A percentile compares a stretch with the other conserved stretches of the same genome.
Conservation (phyloP, 176 grass and related monocot genomes). For the Lolium perenne region DNA sequence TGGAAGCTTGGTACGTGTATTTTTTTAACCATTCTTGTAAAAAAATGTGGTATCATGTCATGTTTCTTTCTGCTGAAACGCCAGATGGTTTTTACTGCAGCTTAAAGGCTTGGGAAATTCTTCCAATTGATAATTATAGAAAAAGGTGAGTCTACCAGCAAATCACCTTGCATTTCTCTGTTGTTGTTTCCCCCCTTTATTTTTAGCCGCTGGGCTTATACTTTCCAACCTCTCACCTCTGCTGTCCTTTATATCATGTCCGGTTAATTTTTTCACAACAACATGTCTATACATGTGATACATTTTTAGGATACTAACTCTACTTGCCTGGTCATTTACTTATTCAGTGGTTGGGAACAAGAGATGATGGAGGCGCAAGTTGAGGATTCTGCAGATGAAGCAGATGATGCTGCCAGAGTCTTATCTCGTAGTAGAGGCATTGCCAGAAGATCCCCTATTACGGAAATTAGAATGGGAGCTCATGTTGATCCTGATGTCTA, state of each 20-base stretch:
- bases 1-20: constrained; percentile 80
- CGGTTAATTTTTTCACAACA: constrained; percentile 3
- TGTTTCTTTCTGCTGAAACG: constrained; percentile 15
- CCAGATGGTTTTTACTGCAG: constrained; percentile 43
- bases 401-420: constrained; percentile 45
- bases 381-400: constrained; percentile 80
- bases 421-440: constrained; percentile 32
- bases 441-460: constrained; percentile 16
- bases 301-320: constrained; percentile 16
- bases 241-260: neutral
- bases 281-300: neutral
- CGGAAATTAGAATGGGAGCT: constrained; percentile 19
- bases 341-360: constrained; percentile 81
- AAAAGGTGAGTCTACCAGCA: constrained; percentile 61
- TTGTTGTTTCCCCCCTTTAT: neutral
- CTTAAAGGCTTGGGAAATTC: constrained; percentile 84
- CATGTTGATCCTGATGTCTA: constrained; percentile 32
- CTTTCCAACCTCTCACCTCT: neutral
- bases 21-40: constrained; percentile 21
- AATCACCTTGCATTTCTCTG: neutral
- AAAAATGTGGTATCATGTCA: neutral
- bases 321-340: constrained; percentile 28
- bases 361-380: constrained; percentile 81
- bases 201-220: neutral
- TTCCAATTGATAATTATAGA: constrained; percentile 67